Percentiles rank a stretch among this genome's conserved stretches.
Conservation (phyloP, 2,329 filamentous ascomycete genomes). For the Fonsecaea pedrosoi region DNA sequence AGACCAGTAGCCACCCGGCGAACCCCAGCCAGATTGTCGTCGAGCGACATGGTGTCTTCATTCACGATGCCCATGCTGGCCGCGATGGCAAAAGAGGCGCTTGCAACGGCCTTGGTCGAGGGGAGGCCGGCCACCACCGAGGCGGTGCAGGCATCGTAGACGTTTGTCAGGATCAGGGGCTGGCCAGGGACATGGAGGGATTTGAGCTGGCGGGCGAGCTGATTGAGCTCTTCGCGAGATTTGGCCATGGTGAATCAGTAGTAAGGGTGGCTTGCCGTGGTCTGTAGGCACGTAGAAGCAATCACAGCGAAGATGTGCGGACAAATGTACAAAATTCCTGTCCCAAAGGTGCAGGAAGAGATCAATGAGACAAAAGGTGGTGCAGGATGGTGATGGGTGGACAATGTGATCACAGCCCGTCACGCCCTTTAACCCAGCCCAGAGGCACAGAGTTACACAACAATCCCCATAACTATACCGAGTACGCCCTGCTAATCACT, state of each 20-base stretch:
- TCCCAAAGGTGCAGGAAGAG: background rate
- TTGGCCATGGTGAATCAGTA: background rate
- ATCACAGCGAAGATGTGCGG: background rate
- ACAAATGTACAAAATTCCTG: background rate
- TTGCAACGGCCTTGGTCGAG: slow-evolving; percentile 56
- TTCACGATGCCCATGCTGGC: slow-evolving; percentile 54
- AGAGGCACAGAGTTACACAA: background rate
- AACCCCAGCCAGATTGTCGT: slow-evolving; percentile 55
- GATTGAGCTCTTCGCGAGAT: slow-evolving; percentile 14
- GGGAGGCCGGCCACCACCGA: slow-evolving; percentile 47
- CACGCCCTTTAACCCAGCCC: background rate
- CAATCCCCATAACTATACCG: too few species aligned
- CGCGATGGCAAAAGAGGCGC: slow-evolving; percentile 60
- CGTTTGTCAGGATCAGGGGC: slow-evolving; percentile 62
- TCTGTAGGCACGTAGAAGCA: background rate
- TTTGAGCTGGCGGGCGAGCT: slow-evolving; percentile 45
- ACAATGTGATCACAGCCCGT: background rate
- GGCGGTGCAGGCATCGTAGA: slow-evolving; percentile 62
- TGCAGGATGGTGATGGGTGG: background rate
- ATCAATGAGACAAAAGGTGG: background rate
- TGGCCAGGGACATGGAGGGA: slow-evolving; percentile 59
- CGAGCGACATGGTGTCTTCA: slow-evolving; percentile 55
- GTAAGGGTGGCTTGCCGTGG: background rate
- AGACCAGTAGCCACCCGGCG: slow-evolving; percentile 53
- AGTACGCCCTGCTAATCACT: background rate